Percentiles rank a stretch among this genome's conserved stretches.
Evolutionary conservation across 2,329 filamentous ascomycete genomes (phyloP).

Genomic region (Tympanopsis confertula): DNA sequence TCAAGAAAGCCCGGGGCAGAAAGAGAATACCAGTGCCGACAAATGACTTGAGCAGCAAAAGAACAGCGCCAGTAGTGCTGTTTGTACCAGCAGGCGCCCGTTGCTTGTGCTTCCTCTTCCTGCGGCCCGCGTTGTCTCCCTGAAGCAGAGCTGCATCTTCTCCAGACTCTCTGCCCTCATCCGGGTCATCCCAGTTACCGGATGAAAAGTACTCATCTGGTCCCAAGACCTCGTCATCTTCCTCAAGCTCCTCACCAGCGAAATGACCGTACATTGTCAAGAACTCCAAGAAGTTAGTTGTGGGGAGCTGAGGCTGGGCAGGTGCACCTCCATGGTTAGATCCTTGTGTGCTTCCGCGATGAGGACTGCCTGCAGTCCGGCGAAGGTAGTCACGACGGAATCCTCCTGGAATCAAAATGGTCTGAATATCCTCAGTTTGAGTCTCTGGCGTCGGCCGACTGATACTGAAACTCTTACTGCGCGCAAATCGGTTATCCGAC

Average conservation of each 20-base stretch:
- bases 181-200: constrained; percentile 56
- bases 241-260: constrained; percentile 89
- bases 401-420: constrained; percentile 85
- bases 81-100: constrained; percentile 66
- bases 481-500: constrained; percentile 52
- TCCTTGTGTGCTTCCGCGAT: constrained; percentile 26
- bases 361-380: constrained; percentile 57
- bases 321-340: constrained; percentile 20
- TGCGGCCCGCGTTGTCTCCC: constrained; percentile 49
- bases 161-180: constrained; percentile 66
- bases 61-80: constrained; percentile 64
- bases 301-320: constrained; percentile 56
- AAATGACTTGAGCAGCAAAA: constrained; percentile 91
- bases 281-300: constrained; percentile 91
- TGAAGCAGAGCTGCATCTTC: constrained; percentile 72
- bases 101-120: constrained; percentile 65
- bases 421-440: constrained; percentile 72
- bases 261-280: constrained; percentile 93
- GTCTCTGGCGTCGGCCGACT: constrained; percentile 68
- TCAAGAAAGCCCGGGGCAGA: constrained; percentile 82
- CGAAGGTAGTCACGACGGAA: constrained; percentile 85
- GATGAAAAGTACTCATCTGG: constrained; percentile 89
- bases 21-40: constrained; percentile 94
- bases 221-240: constrained; percentile 80
- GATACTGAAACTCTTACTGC: constrained; percentile 80